Conservation (phyloP, 257 asterid species). For the Gentiana macrophylla region DNA sequence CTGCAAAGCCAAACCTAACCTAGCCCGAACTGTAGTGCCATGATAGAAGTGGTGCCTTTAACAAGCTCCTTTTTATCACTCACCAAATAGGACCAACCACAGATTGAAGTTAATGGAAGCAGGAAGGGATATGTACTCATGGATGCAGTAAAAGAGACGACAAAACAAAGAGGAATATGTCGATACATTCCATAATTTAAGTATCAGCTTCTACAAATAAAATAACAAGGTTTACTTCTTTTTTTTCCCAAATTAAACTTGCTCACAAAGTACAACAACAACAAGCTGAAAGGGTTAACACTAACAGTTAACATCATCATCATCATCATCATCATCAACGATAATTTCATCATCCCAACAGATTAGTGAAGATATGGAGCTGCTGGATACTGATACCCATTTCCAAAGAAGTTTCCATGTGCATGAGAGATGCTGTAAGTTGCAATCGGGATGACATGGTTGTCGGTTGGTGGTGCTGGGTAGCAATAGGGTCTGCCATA, state of each 20-base stretch:
- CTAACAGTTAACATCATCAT: slow-evolving; percentile 56
- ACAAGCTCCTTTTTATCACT: too few species aligned
- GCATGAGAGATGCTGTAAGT: slow-evolving; percentile 50
- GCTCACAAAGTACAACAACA: slow-evolving; percentile 46
- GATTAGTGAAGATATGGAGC: slow-evolving; percentile 93
- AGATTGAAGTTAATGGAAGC: too few species aligned
- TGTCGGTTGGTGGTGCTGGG: slow-evolving; percentile 54
- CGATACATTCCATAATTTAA: slow-evolving; percentile 28
- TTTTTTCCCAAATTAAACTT: slow-evolving; percentile 22
- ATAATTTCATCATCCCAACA: slow-evolving; percentile 41
- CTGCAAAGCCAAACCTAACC: too few species aligned
- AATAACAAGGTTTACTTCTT: slow-evolving; percentile 32
- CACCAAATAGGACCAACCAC: too few species aligned
- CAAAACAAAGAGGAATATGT: neutral
- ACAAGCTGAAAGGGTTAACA: slow-evolving; percentile 49
- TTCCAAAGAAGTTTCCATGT: slow-evolving; percentile 86
- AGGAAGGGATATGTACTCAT: neutral
- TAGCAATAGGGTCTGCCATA: slow-evolving; percentile 73
- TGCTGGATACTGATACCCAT: slow-evolving; percentile 89
- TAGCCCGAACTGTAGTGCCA: too few species aligned
- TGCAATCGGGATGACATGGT: slow-evolving; percentile 45
- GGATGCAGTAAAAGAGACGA: slow-evolving; percentile 3
- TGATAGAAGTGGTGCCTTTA: too few species aligned
- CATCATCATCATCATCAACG: slow-evolving; percentile 13
- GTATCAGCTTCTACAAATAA: slow-evolving; percentile 63